Base-by-base conservation (phyloP, 306 rosid genomes). In the Quercus wislizeni region DNA sequence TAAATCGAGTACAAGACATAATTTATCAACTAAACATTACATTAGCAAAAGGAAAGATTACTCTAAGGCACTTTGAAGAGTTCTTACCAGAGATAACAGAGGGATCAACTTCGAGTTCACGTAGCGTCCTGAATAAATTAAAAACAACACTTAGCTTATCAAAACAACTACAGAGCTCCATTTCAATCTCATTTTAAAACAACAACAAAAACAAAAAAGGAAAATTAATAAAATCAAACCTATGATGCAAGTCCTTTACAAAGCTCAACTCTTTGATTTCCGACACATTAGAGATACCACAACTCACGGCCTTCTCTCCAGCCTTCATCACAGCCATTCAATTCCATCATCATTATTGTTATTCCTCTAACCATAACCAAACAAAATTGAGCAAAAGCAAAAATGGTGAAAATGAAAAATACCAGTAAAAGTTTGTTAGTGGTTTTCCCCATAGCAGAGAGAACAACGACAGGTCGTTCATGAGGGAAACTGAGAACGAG, bases 361-460 rank as follows among this genome's bases (percentile, higher is more conserved):
- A 61, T 57, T 55, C 61, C 46, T 27, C 55, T 15, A 15, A 19
- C 6, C 23, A 81, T 20, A 28, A 52, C 79, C 25, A 52, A 58
- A 20, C 6, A 28, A 20, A 62, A 55, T 6, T 23, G 28, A 25
- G 18, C 54, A 49, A 49, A 38, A 41, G 46, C 46, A 8, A 41
- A 41, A 41, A 41, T 2, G 46, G 70, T 30, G 14, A 18, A 14
- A 64, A 30, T 30, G 46, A 41, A 41, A 41, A 41, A 41, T 90
- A 93, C 98, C 94, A 88, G 76, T 80, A 94, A 83, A 55, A 94
- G 98, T 73, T 84, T 83, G 83, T 91, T 94, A 28, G 98, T 94
- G 17, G 97, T 92, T 85, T 91, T 94, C 77, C 98, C 98, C 98
- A 94, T 91, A 1, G 98, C 97, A 72, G 98, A 94, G 72, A 94